Base-by-base conservation (phyloP, 352 stramenopile genomes). In the Phytophthora palmivora region DNA sequence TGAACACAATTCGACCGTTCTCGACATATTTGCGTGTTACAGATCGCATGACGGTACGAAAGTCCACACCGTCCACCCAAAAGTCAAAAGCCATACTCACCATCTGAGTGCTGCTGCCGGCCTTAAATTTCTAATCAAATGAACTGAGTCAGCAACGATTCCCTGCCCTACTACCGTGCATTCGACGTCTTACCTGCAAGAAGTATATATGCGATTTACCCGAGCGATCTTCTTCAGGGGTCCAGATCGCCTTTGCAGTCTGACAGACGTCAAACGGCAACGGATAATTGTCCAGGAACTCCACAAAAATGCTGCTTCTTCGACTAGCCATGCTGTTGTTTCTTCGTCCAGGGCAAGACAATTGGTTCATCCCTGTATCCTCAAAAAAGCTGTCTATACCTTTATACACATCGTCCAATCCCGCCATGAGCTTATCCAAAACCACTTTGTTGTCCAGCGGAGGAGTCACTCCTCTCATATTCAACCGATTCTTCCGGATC, bases 281-380 rank as follows among this genome's bases (percentile, higher is more conserved):
- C 2, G 58, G 30, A 9, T 72, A 68, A 22, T n/a, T 59, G 22
- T 72, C 57, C 16, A 67, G 18, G 26, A 72, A 72, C 10, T 72
- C 47, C 18, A 68, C 50, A 24, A 56, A 59, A 18, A 58, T 10
- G 0, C 57, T 50, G 5, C 22, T 59, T 0, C 15, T 10, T 11
- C 15, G 57, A 32, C 9, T 36, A 5, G 12, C 26, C 7, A 18
- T 12, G 1, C 7, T 46, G 14, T 63, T 50, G 10, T 58, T 72
- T 49, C 15, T 67, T 12, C 63, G 42, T 3, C 44, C 63, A 38
- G 57, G 57, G 28, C 57, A 72, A 1, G 45, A 21, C 16, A 72
- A 32, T 1, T 43, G 33, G 4, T 43, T 16, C 57, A 68, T 68
- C 12, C 50, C 51, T 0, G 8, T 16, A 1, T 47, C 15, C 11